Conservation (phyloP, 2,329 filamentous ascomycete genomes). For the Phialemonium atrogriseum region DNA sequence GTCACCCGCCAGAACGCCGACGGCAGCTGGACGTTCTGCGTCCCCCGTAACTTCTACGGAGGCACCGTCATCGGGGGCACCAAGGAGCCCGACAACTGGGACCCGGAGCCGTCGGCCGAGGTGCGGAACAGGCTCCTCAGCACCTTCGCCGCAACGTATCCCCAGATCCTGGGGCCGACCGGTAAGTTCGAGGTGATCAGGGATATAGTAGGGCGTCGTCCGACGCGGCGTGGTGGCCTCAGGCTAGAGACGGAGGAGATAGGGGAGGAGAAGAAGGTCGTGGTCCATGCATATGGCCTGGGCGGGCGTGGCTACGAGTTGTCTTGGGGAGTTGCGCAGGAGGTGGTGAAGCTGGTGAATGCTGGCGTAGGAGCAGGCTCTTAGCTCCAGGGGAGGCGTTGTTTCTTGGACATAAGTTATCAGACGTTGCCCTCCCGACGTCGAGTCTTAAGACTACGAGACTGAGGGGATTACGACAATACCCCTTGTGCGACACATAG, state of each 20-base stretch:
- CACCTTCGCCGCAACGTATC: conserved; percentile 25
- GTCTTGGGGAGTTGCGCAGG: conserved; percentile 38
- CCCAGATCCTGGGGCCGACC: conserved; percentile 18
- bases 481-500: too few relatives aligned
- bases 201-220: conserved; percentile 21
- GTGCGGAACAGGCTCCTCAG: conserved; percentile 38
- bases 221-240: conserved; percentile 21
- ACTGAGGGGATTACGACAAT: too few relatives aligned
- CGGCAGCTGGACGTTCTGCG: conserved; percentile 54
- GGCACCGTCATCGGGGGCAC: conserved; percentile 61
- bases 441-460: too few relatives aligned
- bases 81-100: conserved; percentile 52
- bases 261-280: conserved; percentile 8
- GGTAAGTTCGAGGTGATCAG: conserved; percentile 15
- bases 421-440: too few relatives aligned
- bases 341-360: conserved; percentile 26
- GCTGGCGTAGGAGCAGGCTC: conserved; percentile 7
- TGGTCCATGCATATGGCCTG: conserved; percentile 41
- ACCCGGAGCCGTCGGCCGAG: conserved; percentile 35
- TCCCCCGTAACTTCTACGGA: conserved; percentile 52
- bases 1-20: conserved; percentile 55
- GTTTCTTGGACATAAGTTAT: too few relatives aligned
- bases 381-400: conserved; percentile 5
- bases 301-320: conserved; percentile 41
- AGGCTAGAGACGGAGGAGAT: conserved; percentile 34